A percentile compares a stretch with the other conserved stretches of the same genome.
These are phyloP conservation scores for Aspergillus phoenicis DNA, from an alignment of 2,329 filamentous ascomycete genomes.

Conservation along the genomic window DNA sequence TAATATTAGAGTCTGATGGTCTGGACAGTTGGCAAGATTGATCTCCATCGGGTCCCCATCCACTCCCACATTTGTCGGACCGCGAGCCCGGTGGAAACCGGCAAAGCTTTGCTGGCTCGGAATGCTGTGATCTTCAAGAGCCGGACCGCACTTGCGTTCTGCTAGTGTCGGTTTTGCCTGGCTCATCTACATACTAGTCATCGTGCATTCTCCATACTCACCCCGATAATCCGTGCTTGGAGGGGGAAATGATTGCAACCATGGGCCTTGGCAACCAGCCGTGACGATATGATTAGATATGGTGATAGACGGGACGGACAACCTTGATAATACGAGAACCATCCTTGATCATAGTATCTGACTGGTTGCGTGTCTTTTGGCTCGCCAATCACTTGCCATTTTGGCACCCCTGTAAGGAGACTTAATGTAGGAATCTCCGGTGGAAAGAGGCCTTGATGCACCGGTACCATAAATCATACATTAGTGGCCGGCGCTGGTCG, in stretches of 20 bases:
- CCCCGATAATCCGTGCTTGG: conserved; percentile 1
- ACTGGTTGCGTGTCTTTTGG: neutral
- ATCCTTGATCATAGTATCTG: neutral
- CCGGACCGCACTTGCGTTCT: conserved; percentile 6
- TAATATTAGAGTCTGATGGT: neutral
- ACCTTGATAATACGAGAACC: conserved; percentile 1
- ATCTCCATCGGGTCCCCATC: conserved; percentile 5
- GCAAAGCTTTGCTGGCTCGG: conserved; percentile 14
- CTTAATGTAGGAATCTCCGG: neutral
- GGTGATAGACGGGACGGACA: neutral
- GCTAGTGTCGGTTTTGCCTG: conserved; percentile 9
- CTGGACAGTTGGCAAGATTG: conserved; percentile 4
- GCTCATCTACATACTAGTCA: conserved; percentile 6
- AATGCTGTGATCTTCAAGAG: conserved; percentile 11
- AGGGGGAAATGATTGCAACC: neutral
- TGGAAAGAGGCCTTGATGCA: conserved; percentile 1
- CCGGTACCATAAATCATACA: conserved; percentile 1
- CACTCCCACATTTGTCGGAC: neutral
- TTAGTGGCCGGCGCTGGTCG: conserved; percentile 5
- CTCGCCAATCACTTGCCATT: neutral
- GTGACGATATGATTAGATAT: conserved; percentile 5
- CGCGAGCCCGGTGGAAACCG: neutral
- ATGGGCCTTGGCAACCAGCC: neutral
- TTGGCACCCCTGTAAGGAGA: neutral
- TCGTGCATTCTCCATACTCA: neutral